phyloP scores from a whole-genome alignment of 352 stramenopile species.

The Sclerospora graminicola region DNA sequence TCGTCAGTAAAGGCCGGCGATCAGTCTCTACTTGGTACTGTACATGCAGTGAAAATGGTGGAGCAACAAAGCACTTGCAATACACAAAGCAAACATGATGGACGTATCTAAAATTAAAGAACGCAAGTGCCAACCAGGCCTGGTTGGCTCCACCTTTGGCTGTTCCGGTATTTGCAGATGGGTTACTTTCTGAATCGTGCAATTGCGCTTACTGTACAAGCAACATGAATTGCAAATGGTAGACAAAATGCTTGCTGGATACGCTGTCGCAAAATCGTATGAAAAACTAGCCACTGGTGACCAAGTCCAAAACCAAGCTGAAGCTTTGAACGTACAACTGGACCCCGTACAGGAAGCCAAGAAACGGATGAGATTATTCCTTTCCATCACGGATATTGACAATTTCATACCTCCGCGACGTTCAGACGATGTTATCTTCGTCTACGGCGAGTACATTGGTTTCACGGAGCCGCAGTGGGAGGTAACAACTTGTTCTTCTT shows the following conservation, averaged over 20 bases:
- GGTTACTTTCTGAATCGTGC: constrained; percentile 67
- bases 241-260: constrained; percentile 50
- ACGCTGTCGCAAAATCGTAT: constrained; percentile 18
- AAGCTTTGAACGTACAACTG: constrained; percentile 3
- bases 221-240: constrained; percentile 51
- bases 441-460: constrained; percentile 72
- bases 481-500: constrained; percentile 12
- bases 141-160: too few species aligned
- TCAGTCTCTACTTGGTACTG: too few species aligned
- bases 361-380: constrained; percentile 67
- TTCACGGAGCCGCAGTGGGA: constrained; percentile 47
- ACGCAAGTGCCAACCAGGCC: too few species aligned
- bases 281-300: constrained; percentile 6
- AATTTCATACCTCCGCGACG: constrained; percentile 59
- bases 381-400: constrained; percentile 78
- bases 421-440: constrained; percentile 61
- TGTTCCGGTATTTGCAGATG: constrained; percentile 60
- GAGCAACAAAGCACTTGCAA: too few species aligned
- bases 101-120: too few species aligned
- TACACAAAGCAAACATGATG: too few species aligned
- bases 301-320: neutral
- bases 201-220: constrained; percentile 64
- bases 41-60: too few species aligned
- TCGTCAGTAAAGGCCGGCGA: too few species aligned
- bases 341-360: constrained; percentile 61